Conservation (phyloP, 352 stramenopile genomes). For the Phytophthora capsici region DNA sequence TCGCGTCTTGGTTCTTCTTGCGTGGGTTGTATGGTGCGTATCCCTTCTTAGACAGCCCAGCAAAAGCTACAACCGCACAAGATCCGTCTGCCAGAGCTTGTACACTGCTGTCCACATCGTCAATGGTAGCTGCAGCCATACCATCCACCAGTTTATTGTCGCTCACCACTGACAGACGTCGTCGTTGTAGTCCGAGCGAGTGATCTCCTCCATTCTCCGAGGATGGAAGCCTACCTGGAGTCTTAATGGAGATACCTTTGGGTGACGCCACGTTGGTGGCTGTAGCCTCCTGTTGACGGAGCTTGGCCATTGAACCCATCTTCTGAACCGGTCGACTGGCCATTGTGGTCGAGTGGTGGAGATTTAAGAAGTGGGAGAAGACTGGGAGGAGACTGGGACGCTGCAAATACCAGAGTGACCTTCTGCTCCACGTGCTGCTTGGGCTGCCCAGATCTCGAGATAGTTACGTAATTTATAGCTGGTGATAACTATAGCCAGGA, state of each 20-base stretch:
- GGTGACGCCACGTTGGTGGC: conserved; percentile 78
- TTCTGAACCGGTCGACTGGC: conserved; percentile 51
- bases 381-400: conserved; percentile 6
- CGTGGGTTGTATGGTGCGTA: conserved; percentile 94
- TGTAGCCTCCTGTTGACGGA: conserved; percentile 65
- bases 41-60: conserved; percentile 82
- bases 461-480: conserved; percentile 1
- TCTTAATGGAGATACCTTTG: conserved; percentile 85
- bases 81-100: conserved; percentile 58
- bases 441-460: not conserved
- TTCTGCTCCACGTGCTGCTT: not conserved
- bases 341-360: conserved; percentile 34
- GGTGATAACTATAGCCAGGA: conserved; percentile 29
- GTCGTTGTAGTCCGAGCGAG: conserved; percentile 67
- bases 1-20: conserved; percentile 98
- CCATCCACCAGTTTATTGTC: conserved; percentile 87
- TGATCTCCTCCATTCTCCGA: conserved; percentile 50
- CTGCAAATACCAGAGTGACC: conserved; percentile 40
- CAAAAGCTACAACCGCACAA: conserved; percentile 69
- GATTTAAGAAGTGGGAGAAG: conserved; percentile 9
- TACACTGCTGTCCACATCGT: conserved; percentile 58
- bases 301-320: conserved; percentile 57
- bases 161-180: conserved; percentile 73
- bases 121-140: conserved; percentile 68
- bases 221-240: conserved; percentile 46